Conservation (phyloP, 306 rosid species). For the Sicyos edulis region DNA sequence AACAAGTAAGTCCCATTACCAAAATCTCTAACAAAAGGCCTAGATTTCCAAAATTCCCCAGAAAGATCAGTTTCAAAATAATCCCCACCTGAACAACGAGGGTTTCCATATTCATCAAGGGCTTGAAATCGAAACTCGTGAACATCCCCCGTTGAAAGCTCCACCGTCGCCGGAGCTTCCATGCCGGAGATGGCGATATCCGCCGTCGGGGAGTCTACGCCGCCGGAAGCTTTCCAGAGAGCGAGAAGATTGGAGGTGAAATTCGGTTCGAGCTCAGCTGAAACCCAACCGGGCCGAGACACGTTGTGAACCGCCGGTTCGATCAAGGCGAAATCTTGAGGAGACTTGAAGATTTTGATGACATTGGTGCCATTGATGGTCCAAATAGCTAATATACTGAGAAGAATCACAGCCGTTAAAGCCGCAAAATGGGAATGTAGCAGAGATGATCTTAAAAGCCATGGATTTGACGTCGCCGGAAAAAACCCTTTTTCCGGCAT, state of each 20-base stretch:
- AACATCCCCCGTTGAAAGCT: constrained; percentile 61
- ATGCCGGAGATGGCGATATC: constrained; percentile 52
- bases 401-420: constrained; percentile 44
- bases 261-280: constrained; percentile 50
- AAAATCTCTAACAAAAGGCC: constrained; percentile 77
- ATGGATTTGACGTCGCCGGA: constrained; percentile 30
- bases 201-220: constrained; percentile 52
- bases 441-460: constrained; percentile 33
- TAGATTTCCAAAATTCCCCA: constrained; percentile 81
- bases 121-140: constrained; percentile 67
- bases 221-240: constrained; percentile 61
- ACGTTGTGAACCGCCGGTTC: constrained; percentile 25
- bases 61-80: constrained; percentile 83
- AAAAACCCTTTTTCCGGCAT: constrained; percentile 61
- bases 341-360: constrained; percentile 35
- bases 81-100: constrained; percentile 86
- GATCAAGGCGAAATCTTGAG: constrained; percentile 13
- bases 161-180: constrained; percentile 37
- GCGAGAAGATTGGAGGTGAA: constrained; percentile 58
- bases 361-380: constrained; percentile 48
- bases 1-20: constrained; percentile 67
- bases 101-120: constrained; percentile 52
- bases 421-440: constrained; percentile 57
- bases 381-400: constrained; percentile 60
- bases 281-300: constrained; percentile 41